These are phyloP conservation scores for Botrytis medusae DNA, from an alignment of 2,329 filamentous ascomycete species.

Conservation along the genomic window DNA sequence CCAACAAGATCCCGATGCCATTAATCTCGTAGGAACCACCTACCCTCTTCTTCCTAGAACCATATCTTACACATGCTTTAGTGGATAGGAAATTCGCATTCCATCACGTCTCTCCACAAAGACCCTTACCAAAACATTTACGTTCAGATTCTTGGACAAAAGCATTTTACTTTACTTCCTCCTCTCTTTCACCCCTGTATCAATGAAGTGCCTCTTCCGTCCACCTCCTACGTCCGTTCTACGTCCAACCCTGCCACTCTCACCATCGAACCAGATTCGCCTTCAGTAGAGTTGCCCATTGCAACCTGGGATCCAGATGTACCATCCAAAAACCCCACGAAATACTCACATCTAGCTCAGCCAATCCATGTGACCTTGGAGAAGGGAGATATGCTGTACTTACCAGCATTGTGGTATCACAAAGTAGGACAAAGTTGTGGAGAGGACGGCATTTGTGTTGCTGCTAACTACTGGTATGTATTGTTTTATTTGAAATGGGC, in stretches of 20 bases:
- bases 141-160: conserved; percentile 69
- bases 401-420: conserved; percentile 82
- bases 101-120: conserved; percentile 71
- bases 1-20: conserved; percentile 63
- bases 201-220: conserved; percentile 16
- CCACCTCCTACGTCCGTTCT: conserved; percentile 13
- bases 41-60: no score
- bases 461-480: conserved; percentile 75
- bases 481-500: conserved; percentile 24
- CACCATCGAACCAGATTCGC: conserved; percentile 1
- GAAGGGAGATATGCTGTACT: conserved; percentile 77
- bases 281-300: conserved; percentile 55
- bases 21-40: conserved; percentile 56
- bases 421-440: conserved; percentile 73
- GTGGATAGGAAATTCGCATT: conserved; percentile 74
- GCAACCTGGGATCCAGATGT: conserved; percentile 68
- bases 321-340: conserved; percentile 46
- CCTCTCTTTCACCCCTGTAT: conserved; percentile 46
- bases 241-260: background rate
- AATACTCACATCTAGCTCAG: conserved; percentile 58
- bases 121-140: conserved; percentile 88
- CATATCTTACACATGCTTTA: background rate
- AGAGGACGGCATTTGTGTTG: conserved; percentile 70
- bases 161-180: conserved; percentile 75
- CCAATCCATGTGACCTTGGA: conserved; percentile 68